These are phyloP conservation scores for Urtica urens DNA, from an alignment of 306 rosid genomes.

Conservation along the genomic window DNA sequence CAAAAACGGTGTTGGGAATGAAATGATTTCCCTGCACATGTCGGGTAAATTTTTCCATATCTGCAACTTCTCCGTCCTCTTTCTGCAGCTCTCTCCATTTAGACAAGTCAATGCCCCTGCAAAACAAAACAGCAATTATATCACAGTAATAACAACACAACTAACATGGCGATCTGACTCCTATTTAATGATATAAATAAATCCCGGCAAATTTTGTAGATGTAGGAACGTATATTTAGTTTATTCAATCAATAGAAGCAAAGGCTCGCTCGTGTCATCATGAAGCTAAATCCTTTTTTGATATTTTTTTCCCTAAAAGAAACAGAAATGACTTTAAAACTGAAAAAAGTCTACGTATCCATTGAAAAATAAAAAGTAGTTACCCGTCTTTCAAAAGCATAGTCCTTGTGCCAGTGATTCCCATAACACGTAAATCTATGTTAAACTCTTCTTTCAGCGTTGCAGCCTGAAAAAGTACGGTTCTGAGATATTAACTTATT, in stretches of 20 bases:
- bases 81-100: conserved; percentile 66
- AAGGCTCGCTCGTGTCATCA: not conserved
- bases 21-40: conserved; percentile 88
- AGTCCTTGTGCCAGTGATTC: conserved; percentile 65
- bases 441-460: conserved; percentile 83
- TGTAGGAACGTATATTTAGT: not conserved
- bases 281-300: no score
- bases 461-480: conserved; percentile 61
- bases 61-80: conserved; percentile 55
- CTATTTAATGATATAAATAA: no score
- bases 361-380: no score
- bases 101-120: conserved; percentile 76
- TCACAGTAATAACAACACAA: no score
- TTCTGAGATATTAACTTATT: no score
- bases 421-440: conserved; percentile 93
- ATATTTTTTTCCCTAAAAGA: no score
- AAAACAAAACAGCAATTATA: conserved; percentile 1
- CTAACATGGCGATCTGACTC: no score
- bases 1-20: conserved; percentile 84
- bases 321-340: no score
- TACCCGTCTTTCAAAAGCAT: conserved; percentile 83
- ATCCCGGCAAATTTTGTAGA: no score
- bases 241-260: not conserved
- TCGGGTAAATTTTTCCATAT: conserved; percentile 62
- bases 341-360: no score